Evolutionary conservation across 768 basidiomycete species (phyloP).

Genomic region (Calvatia gigantea): DNA sequence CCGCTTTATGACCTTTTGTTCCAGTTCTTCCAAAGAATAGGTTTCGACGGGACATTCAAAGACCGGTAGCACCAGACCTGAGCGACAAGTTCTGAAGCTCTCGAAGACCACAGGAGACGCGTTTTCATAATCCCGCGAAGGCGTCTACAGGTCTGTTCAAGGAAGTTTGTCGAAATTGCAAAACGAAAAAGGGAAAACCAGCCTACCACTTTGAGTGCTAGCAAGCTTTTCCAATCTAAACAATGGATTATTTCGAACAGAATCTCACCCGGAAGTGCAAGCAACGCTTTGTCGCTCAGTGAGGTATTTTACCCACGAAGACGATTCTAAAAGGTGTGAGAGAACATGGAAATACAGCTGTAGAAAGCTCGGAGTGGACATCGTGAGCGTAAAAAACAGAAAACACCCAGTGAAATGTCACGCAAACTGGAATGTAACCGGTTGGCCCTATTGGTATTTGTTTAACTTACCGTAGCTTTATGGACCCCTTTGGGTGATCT

Average conservation of each 20-base stretch:
- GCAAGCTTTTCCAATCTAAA: neutral
- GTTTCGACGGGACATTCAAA: neutral
- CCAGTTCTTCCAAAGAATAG: neutral
- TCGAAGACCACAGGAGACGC: neutral
- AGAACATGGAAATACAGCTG: neutral
- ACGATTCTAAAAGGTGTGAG: neutral
- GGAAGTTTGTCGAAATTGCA: neutral
- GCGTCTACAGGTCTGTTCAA: neutral
- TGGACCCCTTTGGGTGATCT: too few relatives aligned
- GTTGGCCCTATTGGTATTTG: too few relatives aligned
- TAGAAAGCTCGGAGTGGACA: neutral
- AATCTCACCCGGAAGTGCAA: neutral
- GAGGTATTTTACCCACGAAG: neutral
- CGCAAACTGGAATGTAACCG: too few relatives aligned
- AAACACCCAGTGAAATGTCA: too few relatives aligned
- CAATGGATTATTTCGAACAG: neutral
- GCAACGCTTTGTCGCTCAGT: neutral
- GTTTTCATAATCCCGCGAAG: neutral
- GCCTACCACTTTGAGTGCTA: neutral
- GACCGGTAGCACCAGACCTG: neutral
- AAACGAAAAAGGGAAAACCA: too few relatives aligned
- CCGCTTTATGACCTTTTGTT: neutral
- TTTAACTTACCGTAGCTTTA: too few relatives aligned
- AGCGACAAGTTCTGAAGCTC: neutral
- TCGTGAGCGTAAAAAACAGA: neutral